phyloP scores from a whole-genome alignment of 768 basidiomycete genomes.

The Leucocoprinus sp. region DNA sequence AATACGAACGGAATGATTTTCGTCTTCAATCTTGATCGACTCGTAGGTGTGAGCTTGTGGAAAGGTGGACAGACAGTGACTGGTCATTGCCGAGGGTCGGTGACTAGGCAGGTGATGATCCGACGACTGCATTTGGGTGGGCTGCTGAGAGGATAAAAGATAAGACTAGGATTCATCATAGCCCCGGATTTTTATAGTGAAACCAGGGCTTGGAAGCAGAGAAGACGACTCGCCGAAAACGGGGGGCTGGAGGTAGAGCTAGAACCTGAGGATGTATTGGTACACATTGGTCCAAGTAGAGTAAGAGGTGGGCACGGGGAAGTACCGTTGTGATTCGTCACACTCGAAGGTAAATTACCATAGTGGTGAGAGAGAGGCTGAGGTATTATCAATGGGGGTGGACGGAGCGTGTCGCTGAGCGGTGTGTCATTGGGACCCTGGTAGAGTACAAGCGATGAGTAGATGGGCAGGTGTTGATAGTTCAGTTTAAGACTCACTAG shows the following conservation, averaged over 20 bases:
- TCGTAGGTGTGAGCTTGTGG: slow-evolving; percentile 10
- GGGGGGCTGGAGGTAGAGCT: slow-evolving; percentile 70
- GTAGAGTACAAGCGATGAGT: neutral
- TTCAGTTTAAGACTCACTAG: slow-evolving; percentile 28
- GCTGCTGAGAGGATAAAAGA: slow-evolving; percentile 42
- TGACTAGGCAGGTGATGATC: slow-evolving; percentile 13
- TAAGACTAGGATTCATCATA: slow-evolving; percentile 53
- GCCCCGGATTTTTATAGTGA: slow-evolving; percentile 12
- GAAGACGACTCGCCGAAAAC: slow-evolving; percentile 67
- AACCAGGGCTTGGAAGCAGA: slow-evolving; percentile 20
- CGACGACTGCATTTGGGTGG: slow-evolving; percentile 53
- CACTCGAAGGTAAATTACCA: slow-evolving; percentile 25
- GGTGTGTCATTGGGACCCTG: slow-evolving; percentile 42
- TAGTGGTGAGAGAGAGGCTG: slow-evolving; percentile 49
- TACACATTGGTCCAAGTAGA: slow-evolving; percentile 52
- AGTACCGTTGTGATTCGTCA: slow-evolving; percentile 30
- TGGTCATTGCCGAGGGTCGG: slow-evolving; percentile 12
- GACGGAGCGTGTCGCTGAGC: slow-evolving; percentile 29
- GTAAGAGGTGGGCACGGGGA: slow-evolving; percentile 38
- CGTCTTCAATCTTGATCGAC: slow-evolving; percentile 12
- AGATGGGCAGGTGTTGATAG: neutral
- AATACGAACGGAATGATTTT: slow-evolving; percentile 9
- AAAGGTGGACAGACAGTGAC: slow-evolving; percentile 7
- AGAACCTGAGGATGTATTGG: slow-evolving; percentile 64
- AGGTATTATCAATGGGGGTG: slow-evolving; percentile 56